These are phyloP conservation scores for Lasiodiplodia sp. DNA, from an alignment of 2,329 filamentous ascomycete species.

Conservation along the genomic window DNA sequence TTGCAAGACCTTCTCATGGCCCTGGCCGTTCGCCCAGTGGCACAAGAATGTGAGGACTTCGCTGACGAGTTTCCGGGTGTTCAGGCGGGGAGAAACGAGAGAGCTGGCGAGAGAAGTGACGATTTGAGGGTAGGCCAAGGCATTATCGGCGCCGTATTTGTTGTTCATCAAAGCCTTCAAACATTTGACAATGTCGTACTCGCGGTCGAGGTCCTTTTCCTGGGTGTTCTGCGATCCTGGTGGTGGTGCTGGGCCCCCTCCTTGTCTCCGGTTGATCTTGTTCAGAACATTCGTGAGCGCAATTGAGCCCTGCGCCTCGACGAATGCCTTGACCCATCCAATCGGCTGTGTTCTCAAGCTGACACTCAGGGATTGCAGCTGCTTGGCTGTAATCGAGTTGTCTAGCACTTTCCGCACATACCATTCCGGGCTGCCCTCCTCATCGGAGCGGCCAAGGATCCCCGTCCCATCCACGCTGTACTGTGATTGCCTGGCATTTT, in stretches of 20 bases:
- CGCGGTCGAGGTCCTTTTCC: constrained; percentile 85
- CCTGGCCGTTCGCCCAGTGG: constrained; percentile 88
- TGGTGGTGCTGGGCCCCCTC: constrained; percentile 72
- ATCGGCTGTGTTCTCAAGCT: constrained; percentile 96
- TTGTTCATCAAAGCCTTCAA: constrained; percentile 98
- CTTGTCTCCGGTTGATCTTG: constrained; percentile 90
- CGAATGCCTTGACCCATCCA: constrained; percentile 93
- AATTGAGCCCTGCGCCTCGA: constrained; percentile 96
- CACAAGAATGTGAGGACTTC: constrained; percentile 96
- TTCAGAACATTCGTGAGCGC: constrained; percentile 91
- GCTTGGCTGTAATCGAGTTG: constrained; percentile 89
- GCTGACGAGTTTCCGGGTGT: constrained; percentile 91
- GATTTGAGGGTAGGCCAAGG: constrained; percentile 86
- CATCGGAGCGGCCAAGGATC: constrained; percentile 80
- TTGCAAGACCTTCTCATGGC: constrained; percentile 92
- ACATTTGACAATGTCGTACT: constrained; percentile 98
- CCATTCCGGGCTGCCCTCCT: constrained; percentile 97
- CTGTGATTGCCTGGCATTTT: constrained; percentile 71
- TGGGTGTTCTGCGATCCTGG: constrained; percentile 57
- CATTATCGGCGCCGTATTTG: constrained; percentile 97
- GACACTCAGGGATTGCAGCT: constrained; percentile 90
- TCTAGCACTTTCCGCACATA: constrained; percentile 98
- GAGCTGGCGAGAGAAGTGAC: constrained; percentile 87
- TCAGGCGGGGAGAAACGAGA: constrained; percentile 85
- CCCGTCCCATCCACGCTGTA: constrained; percentile 70